Base-by-base conservation (phyloP, 2,329 filamentous ascomycete genomes). In the Aschersonia sp. region DNA sequence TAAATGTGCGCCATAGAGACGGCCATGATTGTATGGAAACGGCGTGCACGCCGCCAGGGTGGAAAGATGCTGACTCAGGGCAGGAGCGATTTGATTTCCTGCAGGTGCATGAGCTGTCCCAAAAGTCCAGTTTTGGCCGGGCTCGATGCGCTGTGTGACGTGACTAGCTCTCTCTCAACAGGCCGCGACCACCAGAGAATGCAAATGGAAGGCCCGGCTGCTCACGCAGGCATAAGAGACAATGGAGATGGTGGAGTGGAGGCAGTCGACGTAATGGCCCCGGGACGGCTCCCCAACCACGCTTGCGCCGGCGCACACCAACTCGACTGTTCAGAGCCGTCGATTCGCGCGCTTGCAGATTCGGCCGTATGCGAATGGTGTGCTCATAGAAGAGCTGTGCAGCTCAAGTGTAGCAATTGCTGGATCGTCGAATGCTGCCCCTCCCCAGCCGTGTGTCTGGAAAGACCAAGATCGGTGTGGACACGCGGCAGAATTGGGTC, bases 1-100 rank as follows among this genome's bases (percentile, higher is more conserved):
- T 45, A 44, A 30, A 46, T 11, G 32, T 46, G 45, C 2, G 43
- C 43, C 32, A 45, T 22, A 14, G 49, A 46, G 43, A 52, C 42
- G 9, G 47, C 44, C 49, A 50, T 52, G 41, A 40, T 45, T 41
- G 40, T 42, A 37, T 9, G 32, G 22, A 10, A 30, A 42, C 8
- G 32, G 32, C 32, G 32, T 37, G 32, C 8, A 37, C 8, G 32
- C 8, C 8, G 32, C 7, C 7, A 37, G 32, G 12, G 32, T 9
- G 12, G 12, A 37, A 37, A 12, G 32, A 8, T 37, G 32, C 32
- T 37, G 32, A 37, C 8, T 37, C 32, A 37, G 32, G 12, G 12
- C 12, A 12, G 32, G 8, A 8, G 32, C 32, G 32, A 12, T 37
- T 4, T 2, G 7, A 8, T 37, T 37, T 37, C 32, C 12, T 37